Percentiles rank a stretch among this genome's conserved stretches.
Evolutionary conservation across 495 filamentous ascomycete species (phyloP).

Genomic region (Bacidia rubella): DNA sequence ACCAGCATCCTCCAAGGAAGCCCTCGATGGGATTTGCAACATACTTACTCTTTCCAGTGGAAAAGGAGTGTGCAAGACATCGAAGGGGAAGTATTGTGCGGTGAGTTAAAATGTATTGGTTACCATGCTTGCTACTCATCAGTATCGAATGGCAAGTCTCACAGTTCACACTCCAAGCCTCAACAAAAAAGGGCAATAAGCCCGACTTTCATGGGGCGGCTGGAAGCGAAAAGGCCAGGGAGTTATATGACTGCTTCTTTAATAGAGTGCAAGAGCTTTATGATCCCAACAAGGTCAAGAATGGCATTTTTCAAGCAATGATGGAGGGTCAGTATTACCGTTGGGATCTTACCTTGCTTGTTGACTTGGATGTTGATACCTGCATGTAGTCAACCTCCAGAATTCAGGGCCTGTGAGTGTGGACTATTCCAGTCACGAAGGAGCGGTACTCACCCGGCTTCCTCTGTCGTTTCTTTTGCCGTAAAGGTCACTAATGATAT

Average conservation of each 20-base stretch:
- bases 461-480: constrained; percentile 1
- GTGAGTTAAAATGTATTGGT: constrained; percentile 42
- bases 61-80: constrained; percentile 79
- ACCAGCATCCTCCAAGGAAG: background rate
- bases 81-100: constrained; percentile 77
- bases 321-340: constrained; percentile 76
- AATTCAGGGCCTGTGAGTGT: constrained; percentile 27
- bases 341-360: background rate
- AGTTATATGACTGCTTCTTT: constrained; percentile 72
- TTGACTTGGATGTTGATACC: background rate
- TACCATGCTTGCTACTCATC: background rate
- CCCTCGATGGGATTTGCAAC: background rate
- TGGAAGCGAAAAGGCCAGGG: constrained; percentile 57
- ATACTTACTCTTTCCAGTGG: constrained; percentile 45
- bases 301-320: constrained; percentile 96
- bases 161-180: constrained; percentile 89
- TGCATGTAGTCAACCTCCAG: constrained; percentile 17
- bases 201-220: constrained; percentile 91
- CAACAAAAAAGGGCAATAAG: constrained; percentile 85
- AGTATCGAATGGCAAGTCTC: constrained; percentile 48
- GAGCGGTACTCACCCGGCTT: constrained; percentile 35
- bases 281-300: constrained; percentile 63
- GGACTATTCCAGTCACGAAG: constrained; percentile 50
- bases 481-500: background rate
- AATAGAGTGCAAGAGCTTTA: constrained; percentile 63